Evolutionary conservation across 2,329 filamentous ascomycete genomes (phyloP).

Genomic region (Cercospora sojina): DNA sequence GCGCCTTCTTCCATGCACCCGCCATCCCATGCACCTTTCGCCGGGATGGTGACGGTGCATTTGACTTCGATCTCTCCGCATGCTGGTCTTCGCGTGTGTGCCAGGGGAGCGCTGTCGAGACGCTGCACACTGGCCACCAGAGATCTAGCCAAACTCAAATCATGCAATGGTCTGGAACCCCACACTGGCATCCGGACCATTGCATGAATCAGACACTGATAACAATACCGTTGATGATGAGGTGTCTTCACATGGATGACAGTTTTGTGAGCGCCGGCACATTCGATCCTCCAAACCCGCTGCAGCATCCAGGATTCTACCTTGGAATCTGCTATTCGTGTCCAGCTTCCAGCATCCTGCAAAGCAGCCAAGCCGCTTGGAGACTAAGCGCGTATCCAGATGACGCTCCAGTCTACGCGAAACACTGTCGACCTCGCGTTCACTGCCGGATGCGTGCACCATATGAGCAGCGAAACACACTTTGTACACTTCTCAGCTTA

Average conservation of each 20-base stretch:
- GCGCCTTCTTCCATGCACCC: conserved; percentile 12
- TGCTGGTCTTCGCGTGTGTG: conserved; percentile 8
- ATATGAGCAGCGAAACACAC: background rate
- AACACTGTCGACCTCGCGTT: background rate
- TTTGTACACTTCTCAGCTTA: background rate
- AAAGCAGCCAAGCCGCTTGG: background rate
- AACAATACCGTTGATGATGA: background rate
- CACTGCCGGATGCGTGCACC: conserved; percentile 7
- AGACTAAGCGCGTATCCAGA: background rate
- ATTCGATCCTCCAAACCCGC: background rate
- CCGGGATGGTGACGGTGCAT: conserved; percentile 11
- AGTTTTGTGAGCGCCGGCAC: background rate
- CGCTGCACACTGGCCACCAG: conserved; percentile 12
- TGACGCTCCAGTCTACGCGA: background rate
- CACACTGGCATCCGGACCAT: conserved; percentile 1
- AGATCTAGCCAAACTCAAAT: conserved; percentile 20
- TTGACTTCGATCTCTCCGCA: conserved; percentile 18
- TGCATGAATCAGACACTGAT: background rate
- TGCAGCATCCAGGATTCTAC: conserved; percentile 5
- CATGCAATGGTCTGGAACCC: conserved; percentile 3
- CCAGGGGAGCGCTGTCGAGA: conserved; percentile 7
- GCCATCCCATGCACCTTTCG: background rate
- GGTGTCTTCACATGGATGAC: background rate
- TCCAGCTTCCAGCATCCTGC: background rate
- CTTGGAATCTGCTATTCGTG: conserved; percentile 5